Evolutionary conservation across 352 stramenopile species (phyloP), one percentile per base, ranked within the genome.

Genomic region (Blastocystis sp.): DNA sequence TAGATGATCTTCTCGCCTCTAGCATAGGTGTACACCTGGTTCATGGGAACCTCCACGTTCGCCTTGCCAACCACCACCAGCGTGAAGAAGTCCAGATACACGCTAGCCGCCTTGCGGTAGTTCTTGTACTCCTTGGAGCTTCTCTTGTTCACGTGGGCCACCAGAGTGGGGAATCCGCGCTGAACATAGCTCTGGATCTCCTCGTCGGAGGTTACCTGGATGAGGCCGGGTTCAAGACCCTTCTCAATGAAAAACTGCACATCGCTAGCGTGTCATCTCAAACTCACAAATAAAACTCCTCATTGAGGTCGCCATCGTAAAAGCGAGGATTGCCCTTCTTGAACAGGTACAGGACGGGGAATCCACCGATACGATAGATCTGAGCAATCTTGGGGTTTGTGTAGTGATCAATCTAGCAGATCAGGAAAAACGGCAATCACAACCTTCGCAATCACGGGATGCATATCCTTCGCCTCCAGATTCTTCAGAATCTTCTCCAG

Each of bases 41-140:
- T 66, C 43, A 81, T 34, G 14, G 71, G 71, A 64, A 65, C 48
- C 9, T 81, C 71, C 23, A 81, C 71, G 9, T 81, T 28, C 9
- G 71, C 71, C 28, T 81, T 38, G 4, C 71, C 71, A 5, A 81
- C 52, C 28, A 81, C 71, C 38, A 45, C 48, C 28, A 81, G 71
- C 17, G 71, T 81, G 2, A 81, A 34, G 45, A 40, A 81, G 28
- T 81, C 56, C 7, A n/a, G 5, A 23, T 66, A 81, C 17, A 40
- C 48, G n/a, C 52, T 81, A 21, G 71, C 71, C 21, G 71, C 71
- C 71, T 81, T 81, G 53, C 45, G 17, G 45, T 81, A 81, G 71
- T 81, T 81, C 71, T 81, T 81, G 60, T 48, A 81, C 48, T 81
- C 71, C 43, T 81, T 81, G 2, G 71, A 81, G 28, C 71, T 81